These are phyloP conservation scores for Mucor circinelloides DNA, from an alignment of 371 early-diverging fungal genomes.

Conservation along the genomic window DNA sequence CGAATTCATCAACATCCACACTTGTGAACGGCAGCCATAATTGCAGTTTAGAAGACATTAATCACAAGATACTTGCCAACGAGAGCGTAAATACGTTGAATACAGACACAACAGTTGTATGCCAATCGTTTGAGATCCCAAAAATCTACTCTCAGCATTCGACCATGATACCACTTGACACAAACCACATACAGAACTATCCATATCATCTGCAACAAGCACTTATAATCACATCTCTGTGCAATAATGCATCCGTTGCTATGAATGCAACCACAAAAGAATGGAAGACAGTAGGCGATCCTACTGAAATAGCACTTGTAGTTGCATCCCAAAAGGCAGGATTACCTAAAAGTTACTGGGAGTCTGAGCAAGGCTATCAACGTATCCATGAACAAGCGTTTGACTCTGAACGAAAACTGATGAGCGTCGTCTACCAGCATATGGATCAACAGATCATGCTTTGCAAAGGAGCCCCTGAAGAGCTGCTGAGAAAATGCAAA, in stretches of 20 bases:
- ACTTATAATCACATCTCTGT: slow-evolving; percentile 47
- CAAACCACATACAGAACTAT: slow-evolving; percentile 28
- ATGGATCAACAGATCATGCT: slow-evolving; percentile 36
- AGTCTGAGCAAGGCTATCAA: slow-evolving; percentile 8
- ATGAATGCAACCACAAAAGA: slow-evolving; percentile 47
- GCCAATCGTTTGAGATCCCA: not conserved
- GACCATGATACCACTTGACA: slow-evolving; percentile 7
- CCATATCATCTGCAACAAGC: slow-evolving; percentile 21
- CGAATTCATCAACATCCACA: not conserved
- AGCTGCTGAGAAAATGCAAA: not conserved
- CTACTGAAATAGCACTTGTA: slow-evolving; percentile 60
- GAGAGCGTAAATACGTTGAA: not conserved
- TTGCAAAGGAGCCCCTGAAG: slow-evolving; percentile 72
- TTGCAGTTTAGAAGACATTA: not conserved
- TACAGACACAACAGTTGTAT: not conserved
- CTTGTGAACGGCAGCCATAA: not conserved
- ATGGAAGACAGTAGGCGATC: slow-evolving; percentile 25
- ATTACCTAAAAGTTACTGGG: slow-evolving; percentile 61
- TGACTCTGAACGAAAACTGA: slow-evolving; percentile 80
- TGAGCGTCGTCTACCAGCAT: slow-evolving; percentile 51
- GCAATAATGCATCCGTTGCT: slow-evolving; percentile 69
- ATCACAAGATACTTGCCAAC: not conserved
- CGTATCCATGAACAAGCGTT: slow-evolving; percentile 74
- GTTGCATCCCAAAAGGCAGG: slow-evolving; percentile 71
- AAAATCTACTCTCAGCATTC: not conserved